Evolutionary conservation across 1,284 basidiomycete species (phyloP), one percentile per base, ranked within the genome.

Genomic region (Fomes fomentarius): DNA sequence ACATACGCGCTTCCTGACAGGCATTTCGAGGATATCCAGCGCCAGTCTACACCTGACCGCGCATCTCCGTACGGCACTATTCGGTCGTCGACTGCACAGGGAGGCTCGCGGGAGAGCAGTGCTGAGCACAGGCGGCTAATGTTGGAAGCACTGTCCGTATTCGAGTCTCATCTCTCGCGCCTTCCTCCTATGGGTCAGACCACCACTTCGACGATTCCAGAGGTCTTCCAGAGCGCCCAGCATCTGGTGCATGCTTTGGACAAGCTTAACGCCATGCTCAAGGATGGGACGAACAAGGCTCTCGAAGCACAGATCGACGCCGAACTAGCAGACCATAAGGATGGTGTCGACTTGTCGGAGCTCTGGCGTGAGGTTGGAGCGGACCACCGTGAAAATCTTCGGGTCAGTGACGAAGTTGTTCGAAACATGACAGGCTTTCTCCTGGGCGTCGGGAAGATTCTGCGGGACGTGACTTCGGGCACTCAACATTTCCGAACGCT

Each of bases 331-430:
- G 74, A 74, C 17, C 68, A 66, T 37, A 69, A 66, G 21, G 69
- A 43, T 14, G 64, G 66, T 17, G 68, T 69, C 35, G 76, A 80
- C 41, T 64, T 82, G 22, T 77, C 75, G 3, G 82, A 83, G 51
- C 70, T 90, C 21, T 92, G 88, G 88, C 74, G 79, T 49, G 71
- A 76, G 44, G 79, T 91, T 10, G 85, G 87, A 0, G 78, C 76
- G 4, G 89, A 92, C 54, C 87, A 84, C 63, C 71, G 89, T 34
- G 90, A 93, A 52, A 80, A 81, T 44, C 60, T 89, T 56, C 76
- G 87, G 61, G 77, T 84, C 44, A 87, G 86, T 56, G 90, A 92
- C 66, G 90, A 92, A 64, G 74, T 91, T 38, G 84, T 92, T 1
- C 74, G 91, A 47, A 83, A 81, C 9, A 75, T 89, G 67, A 92